Percentiles rank a stretch among this genome's conserved stretches.
Evolutionary conservation across 2,329 filamentous ascomycete genomes (phyloP).

Genomic region (Herpotrichia juniperi): DNA sequence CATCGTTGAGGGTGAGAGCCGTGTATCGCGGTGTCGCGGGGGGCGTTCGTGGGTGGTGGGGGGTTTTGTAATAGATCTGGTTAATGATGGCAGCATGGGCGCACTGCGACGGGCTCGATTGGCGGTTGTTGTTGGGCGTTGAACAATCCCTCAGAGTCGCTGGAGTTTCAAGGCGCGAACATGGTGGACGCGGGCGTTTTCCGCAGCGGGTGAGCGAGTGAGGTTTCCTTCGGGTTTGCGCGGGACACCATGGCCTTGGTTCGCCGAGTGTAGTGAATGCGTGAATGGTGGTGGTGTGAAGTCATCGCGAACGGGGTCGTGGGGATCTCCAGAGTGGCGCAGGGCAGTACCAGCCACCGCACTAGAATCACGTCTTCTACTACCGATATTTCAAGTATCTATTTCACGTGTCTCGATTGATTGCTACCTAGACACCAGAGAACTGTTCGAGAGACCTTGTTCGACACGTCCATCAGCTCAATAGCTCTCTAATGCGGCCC

Average conservation of each 20-base stretch:
- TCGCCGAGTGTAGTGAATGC: constrained; percentile 6
- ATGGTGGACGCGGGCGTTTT: constrained; percentile 24
- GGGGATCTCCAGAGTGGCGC: neutral
- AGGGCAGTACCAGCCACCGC: neutral
- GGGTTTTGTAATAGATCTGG: constrained; percentile 7
- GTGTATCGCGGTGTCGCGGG: constrained; percentile 11
- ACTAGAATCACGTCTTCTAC: too few species aligned
- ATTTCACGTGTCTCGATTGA: too few species aligned
- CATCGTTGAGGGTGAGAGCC: constrained; percentile 26
- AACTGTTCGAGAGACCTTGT: neutral
- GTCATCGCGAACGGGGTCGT: neutral
- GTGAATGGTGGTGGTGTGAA: constrained; percentile 2
- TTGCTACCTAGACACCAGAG: too few species aligned
- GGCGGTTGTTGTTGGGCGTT: constrained; percentile 28
- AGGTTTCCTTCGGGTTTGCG: constrained; percentile 28
- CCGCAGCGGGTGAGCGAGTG: constrained; percentile 30
- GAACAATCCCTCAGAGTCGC: constrained; percentile 25
- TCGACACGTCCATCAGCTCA: constrained; percentile 14
- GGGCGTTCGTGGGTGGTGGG: constrained; percentile 7
- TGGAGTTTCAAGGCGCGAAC: constrained; percentile 33
- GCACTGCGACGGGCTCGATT: constrained; percentile 15
- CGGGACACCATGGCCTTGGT: constrained; percentile 11
- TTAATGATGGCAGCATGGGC: constrained; percentile 17
- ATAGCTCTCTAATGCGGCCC: constrained; percentile 50
- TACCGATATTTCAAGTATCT: too few species aligned